phyloP scores from a whole-genome alignment of 257 asterid genomes.

The Ehretia macrophylla region DNA sequence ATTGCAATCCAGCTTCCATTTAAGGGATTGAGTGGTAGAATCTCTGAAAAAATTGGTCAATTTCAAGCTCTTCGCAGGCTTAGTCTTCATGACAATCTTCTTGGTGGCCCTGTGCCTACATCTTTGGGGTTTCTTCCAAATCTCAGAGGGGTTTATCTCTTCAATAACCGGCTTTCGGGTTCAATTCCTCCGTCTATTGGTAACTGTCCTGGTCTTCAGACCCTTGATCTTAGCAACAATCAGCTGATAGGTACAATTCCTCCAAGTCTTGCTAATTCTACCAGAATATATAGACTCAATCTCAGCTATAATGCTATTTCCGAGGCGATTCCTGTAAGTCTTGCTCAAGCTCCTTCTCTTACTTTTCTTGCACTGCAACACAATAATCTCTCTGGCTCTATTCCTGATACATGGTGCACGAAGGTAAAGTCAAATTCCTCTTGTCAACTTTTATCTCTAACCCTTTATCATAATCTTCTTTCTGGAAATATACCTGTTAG shows the following conservation, averaged over 20 bases:
- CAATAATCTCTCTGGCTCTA: constrained; percentile 65
- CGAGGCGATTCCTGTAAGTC: constrained; percentile 57
- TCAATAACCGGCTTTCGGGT: constrained; percentile 80
- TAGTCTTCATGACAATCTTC: constrained; percentile 74
- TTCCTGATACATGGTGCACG: constrained; percentile 57
- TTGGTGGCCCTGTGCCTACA: constrained; percentile 59
- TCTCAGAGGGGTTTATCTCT: constrained; percentile 76
- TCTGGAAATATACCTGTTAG: constrained; percentile 63
- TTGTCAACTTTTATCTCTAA: constrained; percentile 40
- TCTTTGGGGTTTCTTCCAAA: constrained; percentile 57
- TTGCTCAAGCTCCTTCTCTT: constrained; percentile 46
- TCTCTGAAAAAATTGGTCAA: constrained; percentile 69
- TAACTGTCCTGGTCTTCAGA: constrained; percentile 54
- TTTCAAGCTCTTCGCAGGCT: constrained; percentile 67
- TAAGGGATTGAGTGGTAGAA: constrained; percentile 65
- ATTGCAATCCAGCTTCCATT: constrained; percentile 69
- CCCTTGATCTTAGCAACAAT: constrained; percentile 84
- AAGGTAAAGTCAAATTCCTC: constrained; percentile 9
- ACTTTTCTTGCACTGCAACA: constrained; percentile 71
- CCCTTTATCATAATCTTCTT: constrained; percentile 52
- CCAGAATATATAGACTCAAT: constrained; percentile 60
- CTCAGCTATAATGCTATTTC: constrained; percentile 69
- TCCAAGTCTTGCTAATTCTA: constrained; percentile 51
- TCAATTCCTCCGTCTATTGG: constrained; percentile 61
- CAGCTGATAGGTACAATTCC: constrained; percentile 47